phyloP scores from a whole-genome alignment of 148 eudicot species.

The Camellia lanceoleosa region DNA sequence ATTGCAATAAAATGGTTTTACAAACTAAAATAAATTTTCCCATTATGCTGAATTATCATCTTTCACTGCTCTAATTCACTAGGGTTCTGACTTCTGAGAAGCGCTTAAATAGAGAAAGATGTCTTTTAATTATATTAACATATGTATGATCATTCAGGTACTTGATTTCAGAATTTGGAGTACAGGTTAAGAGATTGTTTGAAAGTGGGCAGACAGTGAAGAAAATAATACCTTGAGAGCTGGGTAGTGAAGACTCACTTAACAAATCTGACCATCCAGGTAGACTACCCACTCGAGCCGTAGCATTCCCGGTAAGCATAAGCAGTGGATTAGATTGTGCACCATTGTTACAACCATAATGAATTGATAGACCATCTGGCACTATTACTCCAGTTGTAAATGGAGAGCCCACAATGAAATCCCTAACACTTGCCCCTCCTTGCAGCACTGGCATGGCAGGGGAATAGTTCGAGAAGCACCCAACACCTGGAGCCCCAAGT shows the following conservation, averaged over 20 bases:
- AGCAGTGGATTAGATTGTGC: slow-evolving; percentile 31
- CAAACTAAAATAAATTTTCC: not conserved
- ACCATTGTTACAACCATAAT: slow-evolving; percentile 31
- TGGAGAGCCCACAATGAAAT: slow-evolving; percentile 44
- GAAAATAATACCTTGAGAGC: slow-evolving; percentile 48
- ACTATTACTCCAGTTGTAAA: slow-evolving; percentile 51
- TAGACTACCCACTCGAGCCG: slow-evolving; percentile 23
- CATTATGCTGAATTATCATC: not conserved
- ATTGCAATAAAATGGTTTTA: not conserved
- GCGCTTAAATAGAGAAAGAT: not conserved
- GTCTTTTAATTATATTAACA: not conserved
- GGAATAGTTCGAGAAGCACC: slow-evolving; percentile 46
- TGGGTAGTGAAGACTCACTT: slow-evolving; percentile 42
- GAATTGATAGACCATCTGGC: slow-evolving; percentile 46
- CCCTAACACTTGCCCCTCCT: slow-evolving; percentile 36
- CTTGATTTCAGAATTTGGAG: not conserved
- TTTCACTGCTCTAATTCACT: not conserved
- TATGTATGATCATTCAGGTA: slow-evolving; percentile 3
- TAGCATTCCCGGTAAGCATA: slow-evolving; percentile 19
- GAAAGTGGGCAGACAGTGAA: not conserved
- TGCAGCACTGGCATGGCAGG: slow-evolving; percentile 50
- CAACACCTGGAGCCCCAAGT: slow-evolving; percentile 50
- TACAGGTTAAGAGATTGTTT: not conserved
- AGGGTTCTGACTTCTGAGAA: not conserved
- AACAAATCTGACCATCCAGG: slow-evolving; percentile 59